Evolutionary conservation across 768 basidiomycete genomes (phyloP).

Genomic region (Podaxis sp.): DNA sequence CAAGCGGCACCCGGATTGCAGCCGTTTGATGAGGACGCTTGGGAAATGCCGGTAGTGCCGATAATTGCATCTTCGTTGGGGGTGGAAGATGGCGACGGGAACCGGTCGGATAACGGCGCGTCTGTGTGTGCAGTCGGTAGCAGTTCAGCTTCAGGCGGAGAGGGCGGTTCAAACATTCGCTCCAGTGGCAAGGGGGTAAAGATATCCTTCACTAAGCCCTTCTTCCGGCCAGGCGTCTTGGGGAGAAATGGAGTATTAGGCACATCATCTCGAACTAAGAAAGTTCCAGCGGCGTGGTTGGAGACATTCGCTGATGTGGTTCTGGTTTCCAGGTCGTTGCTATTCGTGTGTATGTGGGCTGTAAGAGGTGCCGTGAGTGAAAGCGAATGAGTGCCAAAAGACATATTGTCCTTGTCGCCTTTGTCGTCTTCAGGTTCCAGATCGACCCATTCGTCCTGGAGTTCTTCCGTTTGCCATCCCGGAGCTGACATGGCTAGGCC

Average conservation of each 20-base stretch:
- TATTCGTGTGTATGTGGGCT: constrained; percentile 50
- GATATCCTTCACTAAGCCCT: constrained; percentile 70
- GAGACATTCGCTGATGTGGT: constrained; percentile 25
- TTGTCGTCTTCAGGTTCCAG: constrained; percentile 43
- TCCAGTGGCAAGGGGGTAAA: constrained; percentile 89
- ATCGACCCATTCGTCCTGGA: constrained; percentile 91
- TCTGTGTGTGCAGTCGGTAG: not conserved
- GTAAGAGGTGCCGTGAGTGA: constrained; percentile 61
- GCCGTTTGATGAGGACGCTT: constrained; percentile 45
- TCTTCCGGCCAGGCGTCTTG: constrained; percentile 67
- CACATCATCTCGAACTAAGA: constrained; percentile 72
- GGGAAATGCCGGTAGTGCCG: constrained; percentile 48
- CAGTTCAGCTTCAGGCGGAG: constrained; percentile 50
- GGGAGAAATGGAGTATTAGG: constrained; percentile 55
- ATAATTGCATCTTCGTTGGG: constrained; percentile 40
- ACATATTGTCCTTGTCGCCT: constrained; percentile 35
- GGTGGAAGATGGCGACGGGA: not conserved
- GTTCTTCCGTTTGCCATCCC: constrained; percentile 87
- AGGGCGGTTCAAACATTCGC: constrained; percentile 92
- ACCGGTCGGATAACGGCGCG: not conserved
- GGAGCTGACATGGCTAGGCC: constrained; percentile 32
- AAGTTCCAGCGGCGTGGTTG: constrained; percentile 58
- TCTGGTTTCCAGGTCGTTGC: constrained; percentile 31
- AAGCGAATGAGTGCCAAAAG: constrained; percentile 54
- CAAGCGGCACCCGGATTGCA: constrained; percentile 50